Evolutionary conservation across 2,329 filamentous ascomycete species (phyloP), one percentile per base, ranked within the genome.

Genomic region (Lachnellula occidentalis): DNA sequence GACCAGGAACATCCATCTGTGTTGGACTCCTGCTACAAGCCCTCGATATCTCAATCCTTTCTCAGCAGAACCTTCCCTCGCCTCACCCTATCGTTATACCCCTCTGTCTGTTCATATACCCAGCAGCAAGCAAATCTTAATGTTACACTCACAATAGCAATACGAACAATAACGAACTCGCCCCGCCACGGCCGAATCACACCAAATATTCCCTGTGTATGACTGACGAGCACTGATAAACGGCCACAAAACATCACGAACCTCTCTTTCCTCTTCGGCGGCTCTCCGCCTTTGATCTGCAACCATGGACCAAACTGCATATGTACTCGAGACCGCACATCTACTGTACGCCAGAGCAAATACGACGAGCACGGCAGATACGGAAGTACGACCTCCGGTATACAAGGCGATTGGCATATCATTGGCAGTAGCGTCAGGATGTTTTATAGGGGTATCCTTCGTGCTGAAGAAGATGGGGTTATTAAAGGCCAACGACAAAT

Each of bases 391-490:
- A 55, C 67, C 68, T 5, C 57, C 66, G 4, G 53, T 74, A 55
- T 97, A 88, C 79, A 97, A 96, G 70, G 82, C 86, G 24, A 81
- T 97, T 61, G 94, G 94, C 53, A 90, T 99, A 58, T 78, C 84
- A 21, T 78, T 99, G 36, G 94, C 94, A 15, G 80, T 96, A 56
- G 83, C 85, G 34, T 97, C 92, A 0, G 94, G 94, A 42, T 70
- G 90, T 55, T 97, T 97, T 70, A 99, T 99, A 68, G 94, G 94
- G 52, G 80, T 87, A 14, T 97, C 92, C 0, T 99, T 97, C 70
- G 92, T 97, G 27, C 74, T 99, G 67, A 97, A 97, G 74, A 99
- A 99, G 75, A 79, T 89, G 56, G 94, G 94, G 4, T 74, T 99
- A 63, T 78, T 99, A 58, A 91, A 85, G 70, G 92, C 94, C 49